Percentiles rank a stretch among this genome's conserved stretches.
phyloP scores from a whole-genome alignment of 164 flowering plant species.

The Tetracentron sinense region DNA sequence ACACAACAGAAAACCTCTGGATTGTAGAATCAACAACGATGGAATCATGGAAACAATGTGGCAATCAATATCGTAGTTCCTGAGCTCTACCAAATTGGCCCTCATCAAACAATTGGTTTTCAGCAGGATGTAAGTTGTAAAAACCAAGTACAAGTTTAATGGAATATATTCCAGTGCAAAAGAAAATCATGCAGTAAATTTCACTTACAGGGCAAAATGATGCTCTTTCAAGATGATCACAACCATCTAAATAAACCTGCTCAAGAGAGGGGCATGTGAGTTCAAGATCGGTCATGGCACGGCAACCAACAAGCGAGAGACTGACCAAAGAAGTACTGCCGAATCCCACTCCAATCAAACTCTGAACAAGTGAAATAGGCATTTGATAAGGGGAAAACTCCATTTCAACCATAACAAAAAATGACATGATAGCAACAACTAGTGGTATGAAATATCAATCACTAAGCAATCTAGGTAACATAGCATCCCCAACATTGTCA shows the following conservation, averaged over 20 bases:
- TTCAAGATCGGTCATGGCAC: slow-evolving; percentile 63
- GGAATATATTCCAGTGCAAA: not conserved
- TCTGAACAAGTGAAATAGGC: slow-evolving; percentile 40
- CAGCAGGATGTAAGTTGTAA: not conserved
- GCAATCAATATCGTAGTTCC: not conserved
- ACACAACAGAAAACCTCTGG: not conserved
- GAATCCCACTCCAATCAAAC: slow-evolving; percentile 67
- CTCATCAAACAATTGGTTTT: not conserved
- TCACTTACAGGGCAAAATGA: slow-evolving; percentile 78
- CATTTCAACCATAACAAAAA: too few relatives aligned
- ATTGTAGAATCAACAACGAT: not conserved
- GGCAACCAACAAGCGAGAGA: slow-evolving; percentile 90
- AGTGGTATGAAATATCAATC: too few relatives aligned
- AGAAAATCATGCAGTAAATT: not conserved
- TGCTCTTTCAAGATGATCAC: slow-evolving; percentile 93
- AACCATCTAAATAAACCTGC: slow-evolving; percentile 77
- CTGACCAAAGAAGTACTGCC: slow-evolving; percentile 61
- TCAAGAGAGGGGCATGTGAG: slow-evolving; percentile 77
- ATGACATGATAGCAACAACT: too few relatives aligned
- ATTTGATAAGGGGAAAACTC: slow-evolving; percentile 2
- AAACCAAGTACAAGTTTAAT: not conserved
- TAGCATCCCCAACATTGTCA: too few relatives aligned
- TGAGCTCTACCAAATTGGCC: not conserved
- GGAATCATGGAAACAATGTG: not conserved
- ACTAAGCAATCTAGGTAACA: too few relatives aligned